phyloP scores from a whole-genome alignment of 2,329 filamentous ascomycete genomes.

The Penicillium hesseltinei region DNA sequence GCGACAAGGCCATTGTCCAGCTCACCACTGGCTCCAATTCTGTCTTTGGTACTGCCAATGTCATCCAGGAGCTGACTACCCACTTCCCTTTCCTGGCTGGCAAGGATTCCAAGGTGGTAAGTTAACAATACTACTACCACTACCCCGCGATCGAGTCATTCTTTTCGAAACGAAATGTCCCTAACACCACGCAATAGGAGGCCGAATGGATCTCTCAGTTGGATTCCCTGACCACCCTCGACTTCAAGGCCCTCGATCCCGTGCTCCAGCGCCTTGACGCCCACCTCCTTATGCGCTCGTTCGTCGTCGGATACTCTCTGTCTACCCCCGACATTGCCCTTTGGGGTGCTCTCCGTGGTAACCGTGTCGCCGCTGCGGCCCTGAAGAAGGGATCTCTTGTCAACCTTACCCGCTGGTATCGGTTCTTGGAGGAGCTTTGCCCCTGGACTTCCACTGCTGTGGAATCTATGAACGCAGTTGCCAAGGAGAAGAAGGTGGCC shows the following conservation, averaged over 20 bases:
- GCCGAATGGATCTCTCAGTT: slow-evolving; percentile 58
- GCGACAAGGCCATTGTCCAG: slow-evolving; percentile 37
- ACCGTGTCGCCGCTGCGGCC: slow-evolving; percentile 78
- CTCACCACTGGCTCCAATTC: slow-evolving; percentile 30
- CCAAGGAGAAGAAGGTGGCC: slow-evolving; percentile 66
- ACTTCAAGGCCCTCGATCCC: slow-evolving; percentile 80
- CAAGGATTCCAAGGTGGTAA: slow-evolving; percentile 39
- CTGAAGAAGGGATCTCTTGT: slow-evolving; percentile 73
- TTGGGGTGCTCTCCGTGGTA: slow-evolving; percentile 79
- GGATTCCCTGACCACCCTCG: slow-evolving; percentile 54
- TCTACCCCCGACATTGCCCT: slow-evolving; percentile 75
- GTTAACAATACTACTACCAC: slow-evolving; percentile 1
- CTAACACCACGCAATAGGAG: slow-evolving; percentile 29
- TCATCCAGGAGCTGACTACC: slow-evolving; percentile 34
- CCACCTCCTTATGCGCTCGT: slow-evolving; percentile 81
- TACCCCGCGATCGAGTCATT: slow-evolving; percentile 1
- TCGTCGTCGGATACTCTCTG: slow-evolving; percentile 76
- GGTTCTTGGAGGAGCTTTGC: slow-evolving; percentile 76
- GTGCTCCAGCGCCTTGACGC: slow-evolving; percentile 76
- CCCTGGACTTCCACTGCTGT: slow-evolving; percentile 71
- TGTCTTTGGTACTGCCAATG: slow-evolving; percentile 32
- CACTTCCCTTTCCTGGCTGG: slow-evolving; percentile 38
- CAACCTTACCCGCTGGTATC: slow-evolving; percentile 84
- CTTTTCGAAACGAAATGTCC: neutral
- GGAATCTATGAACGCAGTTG: slow-evolving; percentile 67